Conservation (phyloP, 1,139 yeast genomes). For the Yamadazyma blattariae region DNA sequence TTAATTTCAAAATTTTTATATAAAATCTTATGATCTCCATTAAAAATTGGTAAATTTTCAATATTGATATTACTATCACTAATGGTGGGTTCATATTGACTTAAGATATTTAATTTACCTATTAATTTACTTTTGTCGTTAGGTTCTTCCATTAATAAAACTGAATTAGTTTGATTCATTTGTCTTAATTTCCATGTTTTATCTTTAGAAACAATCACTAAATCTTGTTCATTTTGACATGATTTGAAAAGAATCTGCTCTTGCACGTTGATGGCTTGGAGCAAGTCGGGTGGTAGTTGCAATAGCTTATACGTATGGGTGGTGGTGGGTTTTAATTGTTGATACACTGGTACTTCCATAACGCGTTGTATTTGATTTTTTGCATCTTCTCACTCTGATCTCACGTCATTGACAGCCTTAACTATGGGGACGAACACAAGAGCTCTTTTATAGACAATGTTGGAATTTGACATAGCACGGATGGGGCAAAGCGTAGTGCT, state of each 20-base stretch:
- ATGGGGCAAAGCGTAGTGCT: too few relatives aligned
- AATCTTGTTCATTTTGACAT: conserved; percentile 33
- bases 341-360: conserved; percentile 17
- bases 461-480: too few relatives aligned
- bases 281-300: conserved; percentile 57
- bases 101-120: conserved; percentile 38
- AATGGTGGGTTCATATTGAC: conserved; percentile 50
- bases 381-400: too few relatives aligned
- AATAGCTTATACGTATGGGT: conserved; percentile 49
- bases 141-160: conserved; percentile 48
- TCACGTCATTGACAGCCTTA: too few relatives aligned
- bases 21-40: conserved; percentile 8
- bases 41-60: conserved; percentile 46
- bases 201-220: conserved; percentile 60
- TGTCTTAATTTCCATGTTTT: conserved; percentile 68
- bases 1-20: not conserved
- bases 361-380: conserved; percentile 2
- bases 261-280: conserved; percentile 34
- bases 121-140: conserved; percentile 19
- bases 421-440: too few relatives aligned
- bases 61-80: conserved; percentile 44
- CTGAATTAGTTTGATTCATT: conserved; percentile 84
- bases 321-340: conserved; percentile 21
- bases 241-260: conserved; percentile 48
- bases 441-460: too few relatives aligned